Base-by-base conservation (phyloP, 371 early-diverging fungal species). In the Amoeboaphelidium protococcarum region DNA sequence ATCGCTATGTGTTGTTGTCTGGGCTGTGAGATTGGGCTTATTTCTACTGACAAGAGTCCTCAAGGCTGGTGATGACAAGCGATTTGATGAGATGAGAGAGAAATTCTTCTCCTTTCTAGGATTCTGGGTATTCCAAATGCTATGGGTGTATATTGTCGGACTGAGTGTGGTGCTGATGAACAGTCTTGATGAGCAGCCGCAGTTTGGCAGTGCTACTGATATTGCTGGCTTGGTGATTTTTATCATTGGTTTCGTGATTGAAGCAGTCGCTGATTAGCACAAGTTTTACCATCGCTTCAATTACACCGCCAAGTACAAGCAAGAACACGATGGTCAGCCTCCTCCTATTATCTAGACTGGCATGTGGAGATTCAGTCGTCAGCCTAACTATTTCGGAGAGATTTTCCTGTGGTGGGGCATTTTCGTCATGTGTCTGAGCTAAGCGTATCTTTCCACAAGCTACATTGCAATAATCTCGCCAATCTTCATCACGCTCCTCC, bases 321-420 rank as follows among this genome's bases (percentile, higher is more conserved):
- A 31, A 46, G n/a, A n/a, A 20, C 4, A 46, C 31, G 20, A n/a
- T 27, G 45, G 45, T 23, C 12, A 31, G 16, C 10, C 37, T 31
- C 10, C 16, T 31, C 37, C 37, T 31, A 16, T 45, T 13, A 22
- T 55, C 26, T 40, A 47, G 20, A 60, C 60, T 16, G 68, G 68
- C n/a, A 44, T 67, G 31, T 67, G 60, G 56, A 26, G 48, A 42
- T 67, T 54, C 40, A 49, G 47, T 2, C 54, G 62, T 3, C 65
- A 68, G 46, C 60, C 68, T 13, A 68, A 68, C 53, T 68, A 68
- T 56, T 54, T 59, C 53, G 67, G 67, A 26, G 52, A 52, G 25
- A 52, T 52, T 22, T 20, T 50, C 3, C 23, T 50, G 6, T 50
- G 50, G 50, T 50, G 50, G 21, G 50, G 50, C 19, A 25, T 50